These are phyloP conservation scores for Cystobasidiaceae sp. DNA, from an alignment of 1,284 basidiomycete species.

Conservation along the genomic window DNA sequence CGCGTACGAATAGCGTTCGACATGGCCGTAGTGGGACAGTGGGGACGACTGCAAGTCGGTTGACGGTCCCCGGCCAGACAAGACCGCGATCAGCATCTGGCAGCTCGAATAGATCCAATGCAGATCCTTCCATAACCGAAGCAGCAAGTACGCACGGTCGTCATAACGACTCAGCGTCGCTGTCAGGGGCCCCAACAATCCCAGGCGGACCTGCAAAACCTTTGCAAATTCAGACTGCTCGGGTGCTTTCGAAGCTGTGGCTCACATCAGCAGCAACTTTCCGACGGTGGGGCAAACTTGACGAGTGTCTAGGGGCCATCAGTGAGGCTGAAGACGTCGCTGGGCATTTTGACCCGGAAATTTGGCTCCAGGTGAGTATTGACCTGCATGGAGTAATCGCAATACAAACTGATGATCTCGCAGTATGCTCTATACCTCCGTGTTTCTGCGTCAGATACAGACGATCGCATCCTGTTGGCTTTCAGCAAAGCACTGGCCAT, in stretches of 20 bases:
- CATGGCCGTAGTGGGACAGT: neutral
- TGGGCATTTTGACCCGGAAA: constrained; percentile 68
- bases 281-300: constrained; percentile 77
- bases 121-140: no score
- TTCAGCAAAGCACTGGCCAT: constrained; percentile 36
- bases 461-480: constrained; percentile 4
- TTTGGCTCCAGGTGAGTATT: constrained; percentile 80
- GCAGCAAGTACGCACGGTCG: no score
- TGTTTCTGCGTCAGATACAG: constrained; percentile 59
- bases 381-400: constrained; percentile 55
- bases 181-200: no score
- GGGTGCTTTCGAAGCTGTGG: constrained; percentile 62
- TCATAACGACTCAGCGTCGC: no score
- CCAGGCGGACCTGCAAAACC: neutral
- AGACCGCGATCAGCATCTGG: constrained; percentile 1
- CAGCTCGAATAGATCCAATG: neutral
- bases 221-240: constrained; percentile 12
- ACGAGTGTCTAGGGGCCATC: constrained; percentile 82
- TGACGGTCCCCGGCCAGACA: neutral
- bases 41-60: neutral
- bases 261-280: constrained; percentile 90
- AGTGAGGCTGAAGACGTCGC: constrained; percentile 91
- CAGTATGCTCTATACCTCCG: constrained; percentile 42
- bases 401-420: neutral
- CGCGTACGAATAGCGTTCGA: neutral